phyloP scores from a whole-genome alignment of 2,329 filamentous ascomycete species.

The Cercospora canescens region DNA sequence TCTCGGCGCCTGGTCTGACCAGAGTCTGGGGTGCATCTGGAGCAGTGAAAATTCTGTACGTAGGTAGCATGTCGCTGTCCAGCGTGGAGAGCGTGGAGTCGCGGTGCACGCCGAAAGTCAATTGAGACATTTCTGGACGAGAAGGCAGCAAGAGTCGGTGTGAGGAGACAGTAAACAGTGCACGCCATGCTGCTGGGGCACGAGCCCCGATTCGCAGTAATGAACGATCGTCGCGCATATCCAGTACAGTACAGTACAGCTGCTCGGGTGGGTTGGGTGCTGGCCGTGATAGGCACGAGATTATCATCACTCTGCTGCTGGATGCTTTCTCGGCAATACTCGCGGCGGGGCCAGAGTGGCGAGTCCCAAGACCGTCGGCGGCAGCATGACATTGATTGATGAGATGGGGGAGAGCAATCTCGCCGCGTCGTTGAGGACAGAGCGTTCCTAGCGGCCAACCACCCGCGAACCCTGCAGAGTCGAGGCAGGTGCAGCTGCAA shows the following conservation, averaged over 20 bases:
- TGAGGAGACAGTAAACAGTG: not conserved
- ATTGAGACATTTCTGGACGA: not conserved
- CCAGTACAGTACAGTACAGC: too few species aligned
- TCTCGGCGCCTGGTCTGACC: not conserved
- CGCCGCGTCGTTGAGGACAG: constrained; percentile 5
- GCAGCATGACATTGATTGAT: not conserved
- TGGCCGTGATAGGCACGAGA: not conserved
- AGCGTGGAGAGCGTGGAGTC: not conserved
- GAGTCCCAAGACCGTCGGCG: not conserved
- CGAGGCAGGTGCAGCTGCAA: not conserved
- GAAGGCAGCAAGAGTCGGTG: constrained; percentile 8
- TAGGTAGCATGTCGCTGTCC: too few species aligned
- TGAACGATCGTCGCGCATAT: constrained; percentile 3
- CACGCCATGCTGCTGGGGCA: not conserved
- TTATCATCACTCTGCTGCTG: not conserved
- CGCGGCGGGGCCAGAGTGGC: not conserved
- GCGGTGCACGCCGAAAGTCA: not conserved
- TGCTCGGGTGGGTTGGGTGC: not conserved
- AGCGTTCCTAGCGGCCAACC: constrained; percentile 1
- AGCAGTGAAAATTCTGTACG: not conserved
- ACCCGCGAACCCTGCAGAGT: constrained; percentile 1
- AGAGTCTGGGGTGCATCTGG: constrained; percentile 1
- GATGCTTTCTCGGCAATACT: not conserved
- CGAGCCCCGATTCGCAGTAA: not conserved
- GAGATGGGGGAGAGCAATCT: not conserved